phyloP scores from a whole-genome alignment of 306 rosid genomes.

The Castanea sativa region DNA sequence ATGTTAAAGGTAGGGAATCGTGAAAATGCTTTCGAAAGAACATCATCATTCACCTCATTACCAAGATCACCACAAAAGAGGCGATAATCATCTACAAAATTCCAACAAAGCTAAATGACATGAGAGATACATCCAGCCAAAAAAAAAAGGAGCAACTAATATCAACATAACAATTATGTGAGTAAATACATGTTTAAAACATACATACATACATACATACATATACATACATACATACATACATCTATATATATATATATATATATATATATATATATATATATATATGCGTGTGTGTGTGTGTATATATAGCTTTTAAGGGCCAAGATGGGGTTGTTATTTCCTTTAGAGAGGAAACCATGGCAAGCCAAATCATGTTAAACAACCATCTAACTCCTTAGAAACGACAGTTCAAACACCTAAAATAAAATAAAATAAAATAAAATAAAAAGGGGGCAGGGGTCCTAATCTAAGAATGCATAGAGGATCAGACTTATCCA shows the following conservation, averaged over 20 bases:
- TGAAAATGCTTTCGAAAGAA: conserved; percentile 89
- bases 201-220: background rate
- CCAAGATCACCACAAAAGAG: conserved; percentile 97
- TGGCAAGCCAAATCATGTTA: background rate
- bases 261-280: too few relatives aligned
- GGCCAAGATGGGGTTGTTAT: too few relatives aligned
- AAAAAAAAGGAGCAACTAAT: background rate
- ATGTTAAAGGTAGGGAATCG: conserved; percentile 89
- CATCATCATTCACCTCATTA: conserved; percentile 97
- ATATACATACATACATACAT: background rate
- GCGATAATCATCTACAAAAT: conserved; percentile 74
- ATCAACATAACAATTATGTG: background rate
- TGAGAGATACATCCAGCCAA: background rate
- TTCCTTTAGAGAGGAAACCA: too few relatives aligned
- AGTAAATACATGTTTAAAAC: background rate
- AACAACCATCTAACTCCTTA: background rate
- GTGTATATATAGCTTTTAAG: too few relatives aligned
- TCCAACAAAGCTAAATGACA: conserved; percentile 7
- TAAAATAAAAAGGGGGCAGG: too few relatives aligned
- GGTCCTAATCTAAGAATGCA: background rate
- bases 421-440: background rate
- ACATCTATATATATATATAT: too few relatives aligned
- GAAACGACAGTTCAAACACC: background rate
- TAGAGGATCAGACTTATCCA: background rate
- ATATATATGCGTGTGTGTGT: too few relatives aligned